A percentile compares a stretch with the other conserved stretches of the same genome.
Evolutionary conservation across 2,329 filamentous ascomycete genomes (phyloP).

Genomic region (Periconia macrospinosa): DNA sequence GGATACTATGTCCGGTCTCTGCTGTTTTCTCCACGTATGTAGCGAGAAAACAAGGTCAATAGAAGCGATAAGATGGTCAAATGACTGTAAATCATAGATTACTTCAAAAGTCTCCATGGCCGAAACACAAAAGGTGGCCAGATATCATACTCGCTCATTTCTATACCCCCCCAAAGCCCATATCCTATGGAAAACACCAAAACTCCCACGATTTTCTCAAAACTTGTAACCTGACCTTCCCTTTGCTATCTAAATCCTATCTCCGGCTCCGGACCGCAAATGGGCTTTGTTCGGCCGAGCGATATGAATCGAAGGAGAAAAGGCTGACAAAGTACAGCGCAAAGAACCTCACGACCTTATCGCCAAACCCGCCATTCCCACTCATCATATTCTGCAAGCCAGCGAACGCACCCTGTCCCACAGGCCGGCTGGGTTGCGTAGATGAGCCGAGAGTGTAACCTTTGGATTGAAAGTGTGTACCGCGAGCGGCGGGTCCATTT

Average conservation of each 20-base stretch:
- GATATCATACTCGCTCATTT: neutral
- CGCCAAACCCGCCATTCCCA: slow-evolving; percentile 41
- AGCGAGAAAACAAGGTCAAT: no score
- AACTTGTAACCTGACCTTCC: neutral
- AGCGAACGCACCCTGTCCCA: slow-evolving; percentile 26
- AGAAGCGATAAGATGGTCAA: no score
- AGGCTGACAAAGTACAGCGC: slow-evolving; percentile 50
- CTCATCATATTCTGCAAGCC: slow-evolving; percentile 28
- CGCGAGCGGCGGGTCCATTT: slow-evolving; percentile 38
- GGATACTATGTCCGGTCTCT: no score
- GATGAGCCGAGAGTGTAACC: slow-evolving; percentile 47
- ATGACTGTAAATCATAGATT: neutral
- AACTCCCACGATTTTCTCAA: neutral
- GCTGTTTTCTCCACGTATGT: no score
- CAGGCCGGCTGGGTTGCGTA: slow-evolving; percentile 24
- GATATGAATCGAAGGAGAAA: slow-evolving; percentile 49
- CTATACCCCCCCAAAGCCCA: neutral
- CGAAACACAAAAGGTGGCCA: neutral
- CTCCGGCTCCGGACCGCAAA: slow-evolving; percentile 42
- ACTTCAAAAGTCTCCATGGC: neutral
- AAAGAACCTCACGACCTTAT: slow-evolving; percentile 48
- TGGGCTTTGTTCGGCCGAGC: slow-evolving; percentile 48
- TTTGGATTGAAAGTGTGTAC: slow-evolving; percentile 43
- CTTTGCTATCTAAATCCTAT: neutral
- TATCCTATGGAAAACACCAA: neutral